Base-by-base conservation (phyloP, 2,329 filamentous ascomycete genomes). In the Fusarium nurragi region DNA sequence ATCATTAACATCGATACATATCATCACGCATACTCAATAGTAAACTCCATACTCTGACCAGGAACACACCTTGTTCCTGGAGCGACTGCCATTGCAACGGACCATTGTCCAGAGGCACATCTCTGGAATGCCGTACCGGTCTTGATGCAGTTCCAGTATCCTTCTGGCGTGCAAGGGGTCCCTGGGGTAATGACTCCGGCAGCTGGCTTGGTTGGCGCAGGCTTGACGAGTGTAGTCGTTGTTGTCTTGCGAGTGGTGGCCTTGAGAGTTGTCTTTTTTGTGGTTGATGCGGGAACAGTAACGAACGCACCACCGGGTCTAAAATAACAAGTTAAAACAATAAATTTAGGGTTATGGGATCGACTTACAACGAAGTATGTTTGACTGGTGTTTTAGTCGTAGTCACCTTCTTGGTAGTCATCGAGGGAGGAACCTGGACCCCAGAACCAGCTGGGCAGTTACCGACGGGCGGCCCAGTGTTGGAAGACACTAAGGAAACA, bases 31-130 rank as follows among this genome's bases (percentile, higher is more conserved):
- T 28, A 67, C 21, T 51, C 48, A 34, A 67, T 62, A 9, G 36
- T 64, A 41, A 67, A 67, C 34, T 49, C 53, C 43, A 75, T 65
- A 21, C 64, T 64, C 38, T 70, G 60, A 14, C 77, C 77, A 5
- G 72, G 60, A 45, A 70, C 62, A 74, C 86, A 89, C 32, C 75
- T 74, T 10, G 83, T 87, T 36, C 86, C 86, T 0, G 77, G 65
- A 2, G 86, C 81, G 78, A 88, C 80, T 32, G 74, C 65, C 59
- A 83, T 78, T 18, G 77, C 60, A 3, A 65, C 70, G 7, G 82
- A 81, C 86, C 86, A 89, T 38, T 74, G 67, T 9, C 86, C 86
- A 14, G 79, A 82, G 11, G 84, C 86, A 63, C 87, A 89, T 53
- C 85, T 84, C 75, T 88, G 86, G 79, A 87, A 89, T 2, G 47